A percentile compares a stretch with the other conserved stretches of the same genome.
Evolutionary conservation across 2,329 filamentous ascomycete species (phyloP).

Genomic region (Podosphaera fusca): DNA sequence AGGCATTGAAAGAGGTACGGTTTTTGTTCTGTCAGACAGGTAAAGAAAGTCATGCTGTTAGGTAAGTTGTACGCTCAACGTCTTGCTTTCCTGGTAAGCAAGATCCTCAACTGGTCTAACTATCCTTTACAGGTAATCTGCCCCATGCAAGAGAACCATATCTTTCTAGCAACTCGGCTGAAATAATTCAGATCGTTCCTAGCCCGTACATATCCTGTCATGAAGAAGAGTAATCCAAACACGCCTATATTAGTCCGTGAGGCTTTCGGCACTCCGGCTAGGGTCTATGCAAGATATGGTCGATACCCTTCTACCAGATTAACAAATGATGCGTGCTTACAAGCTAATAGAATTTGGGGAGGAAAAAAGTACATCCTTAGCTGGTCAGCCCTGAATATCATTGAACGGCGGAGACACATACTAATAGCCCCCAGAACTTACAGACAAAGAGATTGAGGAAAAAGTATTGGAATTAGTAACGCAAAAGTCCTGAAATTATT

Average conservation of each 20-base stretch:
- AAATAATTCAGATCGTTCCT: conserved; percentile 50
- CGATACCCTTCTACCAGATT: conserved; percentile 16
- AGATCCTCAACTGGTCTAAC: not conserved
- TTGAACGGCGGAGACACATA: not conserved
- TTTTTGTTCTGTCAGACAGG: conserved; percentile 94
- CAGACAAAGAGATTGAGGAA: conserved; percentile 48
- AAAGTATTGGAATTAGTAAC: conserved; percentile 36
- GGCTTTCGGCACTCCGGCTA: conserved; percentile 61
- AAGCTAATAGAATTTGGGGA: conserved; percentile 33
- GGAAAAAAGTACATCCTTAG: conserved; percentile 40
- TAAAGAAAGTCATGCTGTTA: conserved; percentile 67
- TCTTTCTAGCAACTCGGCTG: not conserved
- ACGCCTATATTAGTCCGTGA: conserved; percentile 89
- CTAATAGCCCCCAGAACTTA: conserved; percentile 26
- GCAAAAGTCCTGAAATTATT: conserved; percentile 16
- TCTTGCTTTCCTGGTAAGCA: not conserved
- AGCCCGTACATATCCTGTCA: conserved; percentile 75
- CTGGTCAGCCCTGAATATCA: conserved; percentile 21
- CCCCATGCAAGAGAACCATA: not conserved
- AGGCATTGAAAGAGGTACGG: conserved; percentile 78
- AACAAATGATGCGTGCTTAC: conserved; percentile 1
- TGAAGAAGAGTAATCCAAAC: conserved; percentile 97
- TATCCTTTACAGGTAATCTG: not conserved
- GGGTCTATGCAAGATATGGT: conserved; percentile 87
- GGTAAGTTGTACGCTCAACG: conserved; percentile 27